Evolutionary conservation across 2,329 filamentous ascomycete genomes (phyloP), one percentile per base, ranked within the genome.

Genomic region (Xylaria sp.): DNA sequence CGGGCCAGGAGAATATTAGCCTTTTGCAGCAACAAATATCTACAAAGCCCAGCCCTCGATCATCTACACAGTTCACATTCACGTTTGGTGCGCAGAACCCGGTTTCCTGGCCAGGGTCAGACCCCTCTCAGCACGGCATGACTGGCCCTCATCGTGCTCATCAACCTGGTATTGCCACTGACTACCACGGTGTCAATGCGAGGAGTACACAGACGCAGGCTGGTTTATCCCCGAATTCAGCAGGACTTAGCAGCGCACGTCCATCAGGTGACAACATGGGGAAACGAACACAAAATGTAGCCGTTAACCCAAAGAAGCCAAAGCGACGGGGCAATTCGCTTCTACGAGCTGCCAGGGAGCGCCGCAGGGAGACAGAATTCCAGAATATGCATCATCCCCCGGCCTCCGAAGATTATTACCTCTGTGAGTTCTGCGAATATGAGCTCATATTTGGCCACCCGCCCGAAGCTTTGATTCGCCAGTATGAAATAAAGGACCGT

Each of bases 391-490:
- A 92, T 73, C 90, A 92, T 74, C 91, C 92, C 1, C 91, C 92
- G 1, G 81, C 82, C 36, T 72, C 73, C 1, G 91, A 93, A 71
- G 92, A 97, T 68, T 87, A 94, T 57, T 98, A 94, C 92, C 94
- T 98, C 53, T 99, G 96, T 80, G 93, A 97, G 75, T 98, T 98
- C 77, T 99, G 96, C 82, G 96, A 99, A 79, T 99, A 97, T 77
- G 95, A 98, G 80, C 89, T 89, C 59, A 97, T 99, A 56, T 98
- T 97, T 77, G 95, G 95, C n/a, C 86, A 86, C 59, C 92, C 92
- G 2, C 96, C 96, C 0, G 86, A 88, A 73, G 93, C 93, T 56
- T 82, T 99, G 61, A 96, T 98, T 69, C 88, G 92, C 45, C 89
- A 94, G 69, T 99, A 98, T 76, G 96, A 99, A 80, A 92, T 95